These are phyloP conservation scores for Eutrema salsugineum DNA, from an alignment of 441 rosid genomes.

Conservation along the genomic window DNA sequence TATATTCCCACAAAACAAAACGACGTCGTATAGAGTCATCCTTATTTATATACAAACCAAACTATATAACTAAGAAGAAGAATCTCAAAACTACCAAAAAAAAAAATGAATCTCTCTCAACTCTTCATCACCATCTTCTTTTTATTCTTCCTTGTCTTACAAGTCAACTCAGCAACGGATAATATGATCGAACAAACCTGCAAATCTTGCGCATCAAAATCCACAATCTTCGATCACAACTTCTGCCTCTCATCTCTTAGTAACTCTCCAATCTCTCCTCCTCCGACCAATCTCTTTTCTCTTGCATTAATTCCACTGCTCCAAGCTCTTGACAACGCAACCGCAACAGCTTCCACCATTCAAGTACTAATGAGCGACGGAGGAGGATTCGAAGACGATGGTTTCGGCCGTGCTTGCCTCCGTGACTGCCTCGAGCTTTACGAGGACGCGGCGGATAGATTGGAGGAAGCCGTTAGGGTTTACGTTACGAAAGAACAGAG, in stretches of 20 bases:
- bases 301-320: constrained; percentile 52
- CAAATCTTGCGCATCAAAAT: constrained; percentile 38
- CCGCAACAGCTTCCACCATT: constrained; percentile 41
- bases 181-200: constrained; percentile 47
- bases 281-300: constrained; percentile 41
- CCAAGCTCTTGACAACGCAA: constrained; percentile 51
- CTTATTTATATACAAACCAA: neutral
- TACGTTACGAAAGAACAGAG: constrained; percentile 35
- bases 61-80: neutral
- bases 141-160: constrained; percentile 4
- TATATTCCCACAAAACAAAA: neutral
- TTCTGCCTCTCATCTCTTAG: constrained; percentile 45
- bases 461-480: constrained; percentile 43
- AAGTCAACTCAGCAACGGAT: constrained; percentile 6
- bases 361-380: constrained; percentile 25
- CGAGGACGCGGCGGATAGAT: constrained; percentile 32
- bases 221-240: constrained; percentile 31
- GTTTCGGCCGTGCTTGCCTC: constrained; percentile 34
- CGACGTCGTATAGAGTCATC: neutral
- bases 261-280: constrained; percentile 40
- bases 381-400: constrained; percentile 24
- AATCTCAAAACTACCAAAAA: neutral
- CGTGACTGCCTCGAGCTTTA: constrained; percentile 50
- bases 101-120: constrained; percentile 15
- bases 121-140: neutral